Conservation (phyloP, 2,329 filamentous ascomycete genomes). For the Bipolaris sorokiniana region DNA sequence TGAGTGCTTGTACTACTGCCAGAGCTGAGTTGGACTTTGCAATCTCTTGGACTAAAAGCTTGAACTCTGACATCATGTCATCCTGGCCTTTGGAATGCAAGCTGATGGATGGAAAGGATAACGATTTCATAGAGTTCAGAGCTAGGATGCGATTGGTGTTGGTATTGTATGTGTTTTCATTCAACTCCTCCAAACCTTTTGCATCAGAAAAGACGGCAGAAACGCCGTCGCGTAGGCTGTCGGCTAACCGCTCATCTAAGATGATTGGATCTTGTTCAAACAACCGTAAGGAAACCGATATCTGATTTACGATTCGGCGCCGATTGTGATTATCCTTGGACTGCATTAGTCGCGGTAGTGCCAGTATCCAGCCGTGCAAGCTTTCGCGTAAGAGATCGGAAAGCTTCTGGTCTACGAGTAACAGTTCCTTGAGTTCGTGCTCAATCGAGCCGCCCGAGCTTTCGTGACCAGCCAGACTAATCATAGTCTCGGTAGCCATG, state of each 20-base stretch:
- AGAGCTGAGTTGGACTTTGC: conserved; percentile 51
- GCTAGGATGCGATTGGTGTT: conserved; percentile 25
- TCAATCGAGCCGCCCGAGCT: conserved; percentile 55
- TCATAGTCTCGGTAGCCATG: conserved; percentile 80
- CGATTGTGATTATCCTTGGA: conserved; percentile 81
- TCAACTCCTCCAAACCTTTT: conserved; percentile 31
- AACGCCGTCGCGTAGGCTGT: conserved; percentile 77
- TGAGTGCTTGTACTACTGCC: conserved; percentile 67
- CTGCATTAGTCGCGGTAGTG: conserved; percentile 83
- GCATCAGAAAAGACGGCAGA: conserved; percentile 54
- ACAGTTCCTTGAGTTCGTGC: conserved; percentile 63
- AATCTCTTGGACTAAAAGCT: conserved; percentile 64
- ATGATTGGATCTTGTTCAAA: conserved; percentile 68
- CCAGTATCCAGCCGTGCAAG: conserved; percentile 80
- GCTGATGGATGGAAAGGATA: conserved; percentile 65
- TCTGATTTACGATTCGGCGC: conserved; percentile 71
- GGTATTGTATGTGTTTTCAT: conserved; percentile 9
- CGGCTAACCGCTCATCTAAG: conserved; percentile 70
- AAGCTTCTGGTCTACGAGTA: conserved; percentile 67
- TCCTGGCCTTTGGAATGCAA: conserved; percentile 67
- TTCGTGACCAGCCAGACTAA: conserved; percentile 64
- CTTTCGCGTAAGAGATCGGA: conserved; percentile 70
- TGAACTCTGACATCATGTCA: conserved; percentile 66
- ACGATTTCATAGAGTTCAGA: conserved; percentile 25
- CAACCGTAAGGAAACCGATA: conserved; percentile 75